phyloP scores from a whole-genome alignment of 371 early-diverging fungal species.

The Rhizopus microsporus region DNA sequence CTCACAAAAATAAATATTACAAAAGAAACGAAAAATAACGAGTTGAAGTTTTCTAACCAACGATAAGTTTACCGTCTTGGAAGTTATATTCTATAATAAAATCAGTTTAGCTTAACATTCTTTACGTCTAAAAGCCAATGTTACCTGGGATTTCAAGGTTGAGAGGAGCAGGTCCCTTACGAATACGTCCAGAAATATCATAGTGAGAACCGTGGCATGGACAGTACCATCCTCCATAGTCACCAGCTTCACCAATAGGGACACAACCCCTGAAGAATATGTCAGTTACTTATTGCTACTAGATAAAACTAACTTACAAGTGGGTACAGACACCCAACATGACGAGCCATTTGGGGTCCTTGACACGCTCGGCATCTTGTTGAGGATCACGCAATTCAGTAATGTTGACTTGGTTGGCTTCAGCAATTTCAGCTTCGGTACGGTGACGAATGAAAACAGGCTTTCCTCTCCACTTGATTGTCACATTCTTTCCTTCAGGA shows the following conservation, averaged over 20 bases:
- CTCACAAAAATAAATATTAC: slow-evolving; percentile 6
- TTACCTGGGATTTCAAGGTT: slow-evolving; percentile 91
- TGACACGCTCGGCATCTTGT: slow-evolving; percentile 83
- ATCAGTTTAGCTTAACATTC: neutral
- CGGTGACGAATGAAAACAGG: slow-evolving; percentile 96
- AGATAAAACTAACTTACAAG: slow-evolving; percentile 47
- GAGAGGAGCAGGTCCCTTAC: slow-evolving; percentile 97
- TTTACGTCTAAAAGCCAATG: neutral
- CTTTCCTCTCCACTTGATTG: slow-evolving; percentile 98
- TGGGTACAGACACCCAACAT: slow-evolving; percentile 98
- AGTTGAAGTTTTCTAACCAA: slow-evolving; percentile 34
- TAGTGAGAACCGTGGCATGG: slow-evolving; percentile 98
- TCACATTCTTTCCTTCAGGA: slow-evolving; percentile 94
- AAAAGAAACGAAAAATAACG: slow-evolving; percentile 7
- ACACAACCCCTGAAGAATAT: slow-evolving; percentile 78
- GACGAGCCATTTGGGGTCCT: slow-evolving; percentile 94
- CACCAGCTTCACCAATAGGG: slow-evolving; percentile 96
- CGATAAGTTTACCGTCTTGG: slow-evolving; percentile 42
- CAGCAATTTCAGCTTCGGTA: slow-evolving; percentile 89
- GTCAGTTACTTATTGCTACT: neutral
- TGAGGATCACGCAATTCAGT: slow-evolving; percentile 86
- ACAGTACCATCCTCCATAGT: slow-evolving; percentile 98
- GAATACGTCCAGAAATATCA: slow-evolving; percentile 91
- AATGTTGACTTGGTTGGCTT: slow-evolving; percentile 81
- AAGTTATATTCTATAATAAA: slow-evolving; percentile 38